A percentile compares a stretch with the other conserved stretches of the same genome.
Conservation (phyloP, 257 asterid species). For the Striga asiatica region DNA sequence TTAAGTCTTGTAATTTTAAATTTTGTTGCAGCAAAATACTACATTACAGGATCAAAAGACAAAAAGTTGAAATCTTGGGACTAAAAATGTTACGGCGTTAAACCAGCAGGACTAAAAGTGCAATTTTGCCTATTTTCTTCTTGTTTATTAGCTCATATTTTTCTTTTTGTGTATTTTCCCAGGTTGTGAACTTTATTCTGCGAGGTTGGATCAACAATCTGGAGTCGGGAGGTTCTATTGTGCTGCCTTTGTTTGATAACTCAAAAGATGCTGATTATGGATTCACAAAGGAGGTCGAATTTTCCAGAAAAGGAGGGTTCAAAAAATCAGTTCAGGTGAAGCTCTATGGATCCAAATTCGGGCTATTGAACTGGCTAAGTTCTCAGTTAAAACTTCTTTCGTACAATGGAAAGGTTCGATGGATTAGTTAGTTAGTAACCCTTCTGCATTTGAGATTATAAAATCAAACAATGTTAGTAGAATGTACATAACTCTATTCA, state of each 20-base stretch:
- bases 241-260: constrained; percentile 57
- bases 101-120: no score
- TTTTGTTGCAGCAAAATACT: no score
- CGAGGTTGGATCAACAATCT: constrained; percentile 79
- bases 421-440: background rate
- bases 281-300: constrained; percentile 43
- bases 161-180: background rate
- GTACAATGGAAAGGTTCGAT: background rate
- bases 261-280: constrained; percentile 25
- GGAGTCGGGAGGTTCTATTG: constrained; percentile 48
- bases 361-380: constrained; percentile 48
- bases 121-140: no score
- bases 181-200: constrained; percentile 79
- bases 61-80: no score
- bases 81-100: no score
- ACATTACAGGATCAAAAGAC: no score
- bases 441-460: no score
- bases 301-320: constrained; percentile 33
- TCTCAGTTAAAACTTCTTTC: constrained; percentile 37
- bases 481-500: no score
- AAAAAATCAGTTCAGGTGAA: constrained; percentile 48
- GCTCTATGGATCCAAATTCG: constrained; percentile 50
- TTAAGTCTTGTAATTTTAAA: no score
- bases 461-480: no score
- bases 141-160: background rate